Percentiles rank a stretch among this genome's conserved stretches.
Conservation (phyloP, 164 flowering plant genomes). For the Chimonanthus salicifolius region DNA sequence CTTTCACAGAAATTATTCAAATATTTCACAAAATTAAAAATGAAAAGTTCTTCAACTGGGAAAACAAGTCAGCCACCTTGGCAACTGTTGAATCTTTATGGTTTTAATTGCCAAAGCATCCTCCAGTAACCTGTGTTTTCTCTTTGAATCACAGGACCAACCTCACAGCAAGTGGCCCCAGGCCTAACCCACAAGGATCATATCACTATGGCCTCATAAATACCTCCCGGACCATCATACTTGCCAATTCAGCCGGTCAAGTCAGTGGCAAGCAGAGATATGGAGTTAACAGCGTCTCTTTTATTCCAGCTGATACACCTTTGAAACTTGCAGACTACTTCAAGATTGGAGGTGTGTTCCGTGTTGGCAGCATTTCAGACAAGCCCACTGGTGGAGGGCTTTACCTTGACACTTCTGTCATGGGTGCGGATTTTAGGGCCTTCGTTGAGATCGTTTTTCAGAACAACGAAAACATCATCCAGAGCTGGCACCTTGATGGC, state of each 20-base stretch:
- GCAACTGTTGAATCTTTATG: too few relatives aligned
- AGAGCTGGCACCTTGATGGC: constrained; percentile 84
- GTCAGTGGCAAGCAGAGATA: constrained; percentile 64
- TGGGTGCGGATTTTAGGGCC: constrained; percentile 66
- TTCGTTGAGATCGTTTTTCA: constrained; percentile 76
- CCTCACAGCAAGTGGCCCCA: constrained; percentile 35
- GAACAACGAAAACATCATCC: constrained; percentile 57
- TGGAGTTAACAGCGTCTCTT: constrained; percentile 76
- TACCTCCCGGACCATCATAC: constrained; percentile 19
- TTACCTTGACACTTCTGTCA: constrained; percentile 58
- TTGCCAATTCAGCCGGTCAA: constrained; percentile 27
- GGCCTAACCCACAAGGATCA: constrained; percentile 42
- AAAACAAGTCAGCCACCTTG: too few relatives aligned
- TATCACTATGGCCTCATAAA: constrained; percentile 39
- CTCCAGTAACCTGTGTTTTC: neutral
- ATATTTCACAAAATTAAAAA: too few relatives aligned
- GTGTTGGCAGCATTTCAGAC: constrained; percentile 62
- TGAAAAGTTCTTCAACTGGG: too few relatives aligned
- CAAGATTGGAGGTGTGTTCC: constrained; percentile 66
- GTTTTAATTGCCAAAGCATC: neutral
- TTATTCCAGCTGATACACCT: constrained; percentile 70
- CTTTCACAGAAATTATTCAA: neutral
- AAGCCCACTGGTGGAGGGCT: constrained; percentile 27
- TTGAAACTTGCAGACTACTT: constrained; percentile 79
- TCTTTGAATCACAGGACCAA: constrained; percentile 36